Evolutionary conservation across 768 basidiomycete genomes (phyloP), one percentile per base, ranked within the genome.

Genomic region (Lactifluus subvellereus): DNA sequence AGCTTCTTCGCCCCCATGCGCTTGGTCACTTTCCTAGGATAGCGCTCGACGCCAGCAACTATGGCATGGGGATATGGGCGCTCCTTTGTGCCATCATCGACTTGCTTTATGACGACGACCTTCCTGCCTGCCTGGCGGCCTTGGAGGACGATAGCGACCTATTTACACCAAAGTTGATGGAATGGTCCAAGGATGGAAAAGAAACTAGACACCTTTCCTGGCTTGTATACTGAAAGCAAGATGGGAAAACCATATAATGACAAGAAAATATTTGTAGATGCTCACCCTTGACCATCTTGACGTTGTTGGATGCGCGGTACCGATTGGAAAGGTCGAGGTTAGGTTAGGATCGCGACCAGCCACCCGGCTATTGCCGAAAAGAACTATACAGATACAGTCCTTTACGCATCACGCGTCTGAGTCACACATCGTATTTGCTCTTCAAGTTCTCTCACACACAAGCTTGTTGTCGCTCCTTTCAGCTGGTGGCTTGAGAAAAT

Each of bases 81-180:
- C 70, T 94, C 93, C 79, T 98, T 98, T 70, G 89, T 93, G 47
- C 95, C 95, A 75, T 98, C 97, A 74, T 99, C 97, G 66, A 87
- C 75, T 77, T 98, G 96, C 80, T 95, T 97, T 78, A 99, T 94
- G 69, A 98, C 91, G 66, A 99, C 96, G 69, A 98, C 96, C 83
- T 99, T 99, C 82, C 92, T 94, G 74, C 97, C 97, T 69, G 97
- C 97, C 77, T 98, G 97, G 75, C 97, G 94, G 75, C 97, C 97
- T 79, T 94, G 91, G 75, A 98, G 91, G 77, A 98, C 86, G 79
- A 98, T 94, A 69, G 92, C 93, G 70, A 95, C 92, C 91, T 93
- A 67, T 4, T 40, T 27, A 14, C 33, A 51, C 70, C 22, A 20
- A 56, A 60, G 58, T 45, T 50, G 40, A 49, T 35, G n/a, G 9